Base-by-base conservation (phyloP, 2,329 filamentous ascomycete genomes). In the Xylariales sp. region DNA sequence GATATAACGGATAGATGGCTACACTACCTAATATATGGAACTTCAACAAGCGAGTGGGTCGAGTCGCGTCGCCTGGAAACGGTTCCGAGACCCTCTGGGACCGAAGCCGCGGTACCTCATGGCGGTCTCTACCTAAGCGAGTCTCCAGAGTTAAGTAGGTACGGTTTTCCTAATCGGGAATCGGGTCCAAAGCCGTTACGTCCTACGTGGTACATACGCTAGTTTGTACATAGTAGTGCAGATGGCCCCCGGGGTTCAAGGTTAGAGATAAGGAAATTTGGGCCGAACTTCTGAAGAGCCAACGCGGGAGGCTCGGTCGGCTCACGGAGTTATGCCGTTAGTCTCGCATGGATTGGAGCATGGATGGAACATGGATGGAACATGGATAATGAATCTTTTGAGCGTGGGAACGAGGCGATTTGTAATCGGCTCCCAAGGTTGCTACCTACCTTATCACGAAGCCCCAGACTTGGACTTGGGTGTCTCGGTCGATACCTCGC, bases 351-450 rank as follows among this genome's bases (percentile, higher is more conserved):
- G 23, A 23, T 23, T 23, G 23, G 36, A 39, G 36, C 39, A 45
- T 45, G 54, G 10, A 9, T 28, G 30, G 16, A 30, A 14, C 39
- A 45, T 45, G 54, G 10, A 9, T 28, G 30, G 16, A 30, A 14
- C 54, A 56, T 56, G 54, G 12, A 45, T 8, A 14, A 32, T 16
- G 12, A 14, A 14, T 10, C 12, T 12, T 41, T 12, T 4, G 9
- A 14, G 10, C 12, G 10, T 14, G 5, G 50, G 41, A 48, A 57
- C 7, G 55, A 65, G 49, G 14, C 63, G 63, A 65, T 65, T 65
- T 65, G 63, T 65, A 65, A 65, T 65, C 63, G 55, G 50, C 16
- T 28, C 8, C 32, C 8, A 34, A 5, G 32, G 5, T 5, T 56
- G 43, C 53, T 23, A 30, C 32, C 9, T 52, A 30, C 54, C 28